Percentiles rank a stretch among this genome's conserved stretches.
Evolutionary conservation across 768 basidiomycete genomes (phyloP).

Genomic region (Lyophyllum shimeji): DNA sequence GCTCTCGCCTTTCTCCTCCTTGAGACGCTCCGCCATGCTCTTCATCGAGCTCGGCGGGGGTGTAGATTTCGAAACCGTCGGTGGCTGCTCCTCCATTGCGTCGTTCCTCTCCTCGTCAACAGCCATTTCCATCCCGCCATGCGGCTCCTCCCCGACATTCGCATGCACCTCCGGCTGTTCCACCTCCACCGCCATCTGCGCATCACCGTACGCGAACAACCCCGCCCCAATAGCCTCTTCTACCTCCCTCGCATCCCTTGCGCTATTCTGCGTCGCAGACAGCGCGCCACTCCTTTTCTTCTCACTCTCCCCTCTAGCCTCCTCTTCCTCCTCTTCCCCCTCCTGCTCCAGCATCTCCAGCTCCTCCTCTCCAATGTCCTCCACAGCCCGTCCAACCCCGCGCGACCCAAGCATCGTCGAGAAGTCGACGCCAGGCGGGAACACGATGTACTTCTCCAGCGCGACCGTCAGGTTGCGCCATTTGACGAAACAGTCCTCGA

Average conservation of each 20-base stretch:
- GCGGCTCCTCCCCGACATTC: not conserved
- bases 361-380: constrained; percentile 25
- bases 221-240: constrained; percentile 20
- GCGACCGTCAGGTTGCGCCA: constrained; percentile 74
- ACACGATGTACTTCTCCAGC: constrained; percentile 65
- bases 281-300: constrained; percentile 16
- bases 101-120: constrained; percentile 4
- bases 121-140: not conserved
- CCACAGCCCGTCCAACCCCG: constrained; percentile 32
- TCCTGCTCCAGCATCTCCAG: constrained; percentile 22
- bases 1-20: constrained; percentile 19
- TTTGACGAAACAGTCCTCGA: constrained; percentile 84
- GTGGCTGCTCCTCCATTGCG: constrained; percentile 4
- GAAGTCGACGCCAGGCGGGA: constrained; percentile 70
- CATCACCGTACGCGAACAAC: constrained; percentile 8
- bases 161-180: not conserved
- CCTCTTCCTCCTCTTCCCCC: constrained; percentile 19
- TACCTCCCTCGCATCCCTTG: constrained; percentile 27
- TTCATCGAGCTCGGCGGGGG: constrained; percentile 12
- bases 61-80: not conserved
- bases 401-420: constrained; percentile 41
- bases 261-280: constrained; percentile 29
- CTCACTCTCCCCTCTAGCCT: constrained; percentile 1
- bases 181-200: constrained; percentile 2
- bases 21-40: constrained; percentile 16